A percentile compares a stretch with the other conserved stretches of the same genome.
phyloP scores from a whole-genome alignment of 495 filamentous ascomycete species.

The Coniosporium apollinis region DNA sequence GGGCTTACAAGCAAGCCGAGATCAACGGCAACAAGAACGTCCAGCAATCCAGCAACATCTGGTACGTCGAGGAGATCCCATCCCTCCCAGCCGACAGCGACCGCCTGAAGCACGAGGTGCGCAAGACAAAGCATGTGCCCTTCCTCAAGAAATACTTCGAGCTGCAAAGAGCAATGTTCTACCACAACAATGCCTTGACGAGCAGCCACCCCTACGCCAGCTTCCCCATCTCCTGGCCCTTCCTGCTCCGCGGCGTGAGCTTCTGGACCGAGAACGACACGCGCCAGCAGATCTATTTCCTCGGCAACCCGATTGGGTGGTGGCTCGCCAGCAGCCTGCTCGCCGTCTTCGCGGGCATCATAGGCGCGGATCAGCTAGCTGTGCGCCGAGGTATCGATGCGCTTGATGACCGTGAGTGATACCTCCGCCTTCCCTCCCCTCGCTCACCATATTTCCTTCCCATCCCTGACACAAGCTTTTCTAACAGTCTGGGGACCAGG shows the following conservation, averaged over 20 bases:
- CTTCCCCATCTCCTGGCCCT: constrained; percentile 93
- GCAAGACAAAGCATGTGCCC: constrained; percentile 61
- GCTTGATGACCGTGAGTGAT: constrained; percentile 71
- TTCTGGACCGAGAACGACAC: constrained; percentile 99
- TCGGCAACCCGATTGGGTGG: constrained; percentile 95
- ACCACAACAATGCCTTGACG: constrained; percentile 94
- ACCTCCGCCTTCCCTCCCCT: background rate
- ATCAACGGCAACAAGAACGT: constrained; percentile 99
- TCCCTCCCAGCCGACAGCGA: constrained; percentile 50
- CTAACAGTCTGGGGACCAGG: constrained; percentile 28
- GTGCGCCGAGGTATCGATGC: constrained; percentile 84
- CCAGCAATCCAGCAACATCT: constrained; percentile 75
- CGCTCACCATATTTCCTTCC: constrained; percentile 5
- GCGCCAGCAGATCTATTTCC: constrained; percentile 92
- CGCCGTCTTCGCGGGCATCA: constrained; percentile 83
- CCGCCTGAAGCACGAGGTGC: constrained; percentile 53
- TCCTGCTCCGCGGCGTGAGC: constrained; percentile 87
- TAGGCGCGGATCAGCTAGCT: constrained; percentile 85
- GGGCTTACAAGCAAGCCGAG: constrained; percentile 92
- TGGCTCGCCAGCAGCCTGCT: constrained; percentile 86
- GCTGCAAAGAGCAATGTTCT: constrained; percentile 96
- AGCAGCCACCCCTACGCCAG: constrained; percentile 92
- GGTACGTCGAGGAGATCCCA: constrained; percentile 83
- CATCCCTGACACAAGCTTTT: background rate
- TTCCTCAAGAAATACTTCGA: constrained; percentile 94